Evolutionary conservation across 1,284 basidiomycete genomes (phyloP).

Genomic region (Lentinus polychrous): DNA sequence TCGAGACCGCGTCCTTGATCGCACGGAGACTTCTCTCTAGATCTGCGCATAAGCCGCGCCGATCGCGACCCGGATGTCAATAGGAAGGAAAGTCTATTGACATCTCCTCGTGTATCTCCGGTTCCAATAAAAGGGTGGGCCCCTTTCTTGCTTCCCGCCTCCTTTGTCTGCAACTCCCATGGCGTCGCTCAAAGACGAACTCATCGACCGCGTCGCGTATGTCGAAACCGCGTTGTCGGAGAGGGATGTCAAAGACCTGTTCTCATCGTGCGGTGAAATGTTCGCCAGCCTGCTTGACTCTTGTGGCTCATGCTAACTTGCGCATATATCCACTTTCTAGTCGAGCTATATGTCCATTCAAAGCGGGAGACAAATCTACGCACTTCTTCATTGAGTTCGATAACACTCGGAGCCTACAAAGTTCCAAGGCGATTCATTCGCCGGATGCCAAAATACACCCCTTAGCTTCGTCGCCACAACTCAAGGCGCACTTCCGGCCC

Average conservation of each 20-base stretch:
- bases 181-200: constrained; percentile 10
- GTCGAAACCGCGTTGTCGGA: constrained; percentile 23
- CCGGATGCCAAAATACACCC: not conserved
- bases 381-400: constrained; percentile 16
- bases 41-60: no score
- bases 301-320: not conserved
- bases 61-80: no score
- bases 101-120: no score
- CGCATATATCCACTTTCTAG: constrained; percentile 9
- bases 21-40: no score
- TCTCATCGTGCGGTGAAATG: constrained; percentile 31
- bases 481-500: not conserved
- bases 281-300: constrained; percentile 13
- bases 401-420: not conserved
- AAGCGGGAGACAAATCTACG: constrained; percentile 4
- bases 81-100: no score
- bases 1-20: no score
- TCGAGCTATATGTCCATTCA: constrained; percentile 16
- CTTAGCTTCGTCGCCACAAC: not conserved
- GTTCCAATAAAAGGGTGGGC: not conserved
- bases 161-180: constrained; percentile 3
- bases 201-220: constrained; percentile 20
- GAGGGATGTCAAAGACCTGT: constrained; percentile 23
- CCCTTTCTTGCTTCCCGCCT: not conserved
- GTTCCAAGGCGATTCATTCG: not conserved